These are phyloP conservation scores for Comarum palustre DNA, from an alignment of 306 rosid genomes.

Conservation along the genomic window DNA sequence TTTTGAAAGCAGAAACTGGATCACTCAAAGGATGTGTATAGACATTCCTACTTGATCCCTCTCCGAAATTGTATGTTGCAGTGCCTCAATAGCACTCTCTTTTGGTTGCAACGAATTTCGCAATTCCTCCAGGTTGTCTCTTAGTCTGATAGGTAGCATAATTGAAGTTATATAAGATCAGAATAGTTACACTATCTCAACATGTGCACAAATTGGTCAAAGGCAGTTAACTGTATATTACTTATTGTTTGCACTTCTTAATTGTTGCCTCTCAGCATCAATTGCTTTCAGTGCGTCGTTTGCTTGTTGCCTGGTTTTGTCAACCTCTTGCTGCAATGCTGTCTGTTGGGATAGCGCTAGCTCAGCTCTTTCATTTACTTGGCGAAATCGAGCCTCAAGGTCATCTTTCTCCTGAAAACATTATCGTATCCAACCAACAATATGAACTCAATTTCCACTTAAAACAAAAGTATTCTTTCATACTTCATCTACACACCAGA, in stretches of 20 bases:
- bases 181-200: constrained; percentile 21
- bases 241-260: constrained; percentile 94
- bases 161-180: constrained; percentile 20
- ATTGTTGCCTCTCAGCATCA: constrained; percentile 91
- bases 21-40: constrained; percentile 14
- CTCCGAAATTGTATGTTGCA: constrained; percentile 74
- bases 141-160: constrained; percentile 52
- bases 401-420: constrained; percentile 88
- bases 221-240: constrained; percentile 31
- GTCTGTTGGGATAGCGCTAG: constrained; percentile 70
- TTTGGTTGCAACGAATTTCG: constrained; percentile 79
- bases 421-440: constrained; percentile 31
- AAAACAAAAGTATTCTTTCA: constrained; percentile 1
- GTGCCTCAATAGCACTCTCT: constrained; percentile 75
- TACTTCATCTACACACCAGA: not conserved
- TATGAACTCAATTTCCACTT: constrained; percentile 29
- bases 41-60: constrained; percentile 76
- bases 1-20: constrained; percentile 16
- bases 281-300: constrained; percentile 94
- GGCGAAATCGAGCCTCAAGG: constrained; percentile 63
- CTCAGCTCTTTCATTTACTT: constrained; percentile 74
- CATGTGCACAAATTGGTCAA: constrained; percentile 19
- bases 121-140: constrained; percentile 89
- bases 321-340: constrained; percentile 84
- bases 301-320: constrained; percentile 95